phyloP scores from a whole-genome alignment of 345 rosid genomes.

The Mangifera indica region DNA sequence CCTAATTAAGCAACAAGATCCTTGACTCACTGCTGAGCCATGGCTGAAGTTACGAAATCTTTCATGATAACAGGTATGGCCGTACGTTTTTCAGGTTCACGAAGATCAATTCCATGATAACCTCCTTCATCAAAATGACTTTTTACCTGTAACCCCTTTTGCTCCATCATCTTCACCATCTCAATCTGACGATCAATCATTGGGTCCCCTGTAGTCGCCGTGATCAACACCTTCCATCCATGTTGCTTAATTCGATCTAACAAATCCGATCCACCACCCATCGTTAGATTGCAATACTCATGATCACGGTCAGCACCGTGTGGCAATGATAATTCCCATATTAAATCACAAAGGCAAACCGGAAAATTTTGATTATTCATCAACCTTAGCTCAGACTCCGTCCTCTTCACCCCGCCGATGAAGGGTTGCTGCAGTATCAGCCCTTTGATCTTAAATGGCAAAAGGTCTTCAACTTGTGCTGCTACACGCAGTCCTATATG shows the following conservation, averaged over 20 bases:
- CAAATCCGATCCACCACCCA: slow-evolving; percentile 25
- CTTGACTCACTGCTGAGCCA: no score
- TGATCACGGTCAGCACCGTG: slow-evolving; percentile 54
- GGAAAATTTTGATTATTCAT: slow-evolving; percentile 33
- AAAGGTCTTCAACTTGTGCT: slow-evolving; percentile 14
- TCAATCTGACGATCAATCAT: slow-evolving; percentile 49
- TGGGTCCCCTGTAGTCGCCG: slow-evolving; percentile 47
- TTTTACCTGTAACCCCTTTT: slow-evolving; percentile 39
- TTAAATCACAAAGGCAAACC: slow-evolving; percentile 27
- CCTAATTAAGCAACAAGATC: no score
- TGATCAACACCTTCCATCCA: slow-evolving; percentile 47
- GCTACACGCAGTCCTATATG: slow-evolving; percentile 42
- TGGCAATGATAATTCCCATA: slow-evolving; percentile 62
- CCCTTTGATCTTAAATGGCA: slow-evolving; percentile 58
- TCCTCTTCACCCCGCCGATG: slow-evolving; percentile 54
- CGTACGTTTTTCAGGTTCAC: slow-evolving; percentile 25
- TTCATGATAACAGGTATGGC: slow-evolving; percentile 17
- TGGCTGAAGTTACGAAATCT: slow-evolving; percentile 24
- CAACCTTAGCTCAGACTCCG: slow-evolving; percentile 44
- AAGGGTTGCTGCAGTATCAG: slow-evolving; percentile 55
- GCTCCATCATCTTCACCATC: slow-evolving; percentile 36
- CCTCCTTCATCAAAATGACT: slow-evolving; percentile 33
- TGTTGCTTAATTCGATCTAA: slow-evolving; percentile 20
- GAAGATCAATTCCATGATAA: slow-evolving; percentile 35
- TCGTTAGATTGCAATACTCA: slow-evolving; percentile 54